Conservation (phyloP, 202 grass and related monocot species). For the Tripidium arundinaceum region DNA sequence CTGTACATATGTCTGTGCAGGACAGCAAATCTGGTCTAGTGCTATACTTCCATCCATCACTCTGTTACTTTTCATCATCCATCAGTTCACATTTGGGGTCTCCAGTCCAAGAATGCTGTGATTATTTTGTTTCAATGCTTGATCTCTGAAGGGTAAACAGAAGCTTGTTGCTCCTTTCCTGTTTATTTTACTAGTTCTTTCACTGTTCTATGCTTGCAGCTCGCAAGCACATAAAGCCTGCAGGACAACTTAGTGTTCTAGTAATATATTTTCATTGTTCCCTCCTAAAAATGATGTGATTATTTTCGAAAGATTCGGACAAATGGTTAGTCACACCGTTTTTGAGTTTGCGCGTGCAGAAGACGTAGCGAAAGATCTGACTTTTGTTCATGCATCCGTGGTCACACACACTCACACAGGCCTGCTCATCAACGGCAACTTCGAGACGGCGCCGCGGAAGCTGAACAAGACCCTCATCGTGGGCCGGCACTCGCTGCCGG, state of each 20-base stretch:
- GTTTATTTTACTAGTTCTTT: background rate
- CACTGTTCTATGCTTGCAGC: background rate
- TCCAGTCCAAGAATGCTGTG: background rate
- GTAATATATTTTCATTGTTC: no score
- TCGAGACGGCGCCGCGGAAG: conserved; percentile 67
- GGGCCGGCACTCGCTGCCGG: conserved; percentile 80
- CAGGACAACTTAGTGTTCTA: no score
- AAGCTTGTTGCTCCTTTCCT: background rate
- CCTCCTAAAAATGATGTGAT: no score
- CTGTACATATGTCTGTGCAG: background rate
- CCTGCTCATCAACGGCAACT: conserved; percentile 85
- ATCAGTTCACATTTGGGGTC: background rate
- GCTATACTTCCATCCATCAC: background rate
- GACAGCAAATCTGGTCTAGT: background rate
- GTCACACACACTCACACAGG: conserved; percentile 19
- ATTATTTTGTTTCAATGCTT: background rate
- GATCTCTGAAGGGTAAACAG: no score
- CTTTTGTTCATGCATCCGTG: background rate
- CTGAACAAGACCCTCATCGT: conserved; percentile 82
- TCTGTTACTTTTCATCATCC: background rate
- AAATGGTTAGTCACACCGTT: background rate
- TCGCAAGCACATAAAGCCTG: no score
- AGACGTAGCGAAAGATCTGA: background rate
- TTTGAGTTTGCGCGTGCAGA: background rate
- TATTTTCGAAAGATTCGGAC: background rate